Conservation (phyloP, 208 protist species). For the Wallacemonas sp. region DNA sequence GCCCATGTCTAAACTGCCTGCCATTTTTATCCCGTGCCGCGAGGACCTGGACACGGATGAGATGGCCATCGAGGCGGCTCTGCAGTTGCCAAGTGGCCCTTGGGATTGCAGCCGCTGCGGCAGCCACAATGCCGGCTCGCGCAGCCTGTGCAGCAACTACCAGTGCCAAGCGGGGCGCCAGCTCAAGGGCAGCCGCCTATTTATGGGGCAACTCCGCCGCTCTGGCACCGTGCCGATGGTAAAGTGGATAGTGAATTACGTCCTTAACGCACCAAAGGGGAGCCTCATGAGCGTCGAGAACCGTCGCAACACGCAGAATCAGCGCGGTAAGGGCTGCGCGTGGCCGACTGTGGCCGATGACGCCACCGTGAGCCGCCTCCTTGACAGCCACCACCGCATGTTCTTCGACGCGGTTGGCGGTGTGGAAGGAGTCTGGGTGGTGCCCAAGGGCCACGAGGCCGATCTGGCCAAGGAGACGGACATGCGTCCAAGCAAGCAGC, state of each 20-base stretch:
- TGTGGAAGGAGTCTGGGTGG: conserved; percentile 70
- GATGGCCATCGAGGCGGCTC: conserved; percentile 28
- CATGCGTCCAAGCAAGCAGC: conserved; percentile 17
- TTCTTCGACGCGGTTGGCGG: conserved; percentile 46
- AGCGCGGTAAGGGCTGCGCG: conserved; percentile 72
- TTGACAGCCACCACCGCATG: conserved; percentile 61
- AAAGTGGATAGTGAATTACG: conserved; percentile 59
- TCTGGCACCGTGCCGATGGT: conserved; percentile 70
- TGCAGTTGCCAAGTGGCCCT: conserved; percentile 20
- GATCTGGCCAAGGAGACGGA: conserved; percentile 34
- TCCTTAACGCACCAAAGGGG: conserved; percentile 40
- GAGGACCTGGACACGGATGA: conserved; percentile 58
- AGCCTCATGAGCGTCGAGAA: conserved; percentile 68
- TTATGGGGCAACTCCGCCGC: conserved; percentile 81
- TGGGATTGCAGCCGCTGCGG: conserved; percentile 34
- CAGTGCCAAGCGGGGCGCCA: conserved; percentile 10
- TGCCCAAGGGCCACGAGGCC: conserved; percentile 21
- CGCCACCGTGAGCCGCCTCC: conserved; percentile 33
- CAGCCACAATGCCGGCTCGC: conserved; percentile 17
- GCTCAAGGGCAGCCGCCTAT: conserved; percentile 38
- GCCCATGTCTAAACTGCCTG: conserved; percentile 35
- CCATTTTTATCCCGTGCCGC: conserved; percentile 68
- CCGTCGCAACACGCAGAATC: conserved; percentile 52
- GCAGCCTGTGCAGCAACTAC: conserved; percentile 12
- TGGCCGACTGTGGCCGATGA: conserved; percentile 57